Evolutionary conservation across 2,329 filamentous ascomycete species (phyloP).

Genomic region (Aspergillus tanneri): DNA sequence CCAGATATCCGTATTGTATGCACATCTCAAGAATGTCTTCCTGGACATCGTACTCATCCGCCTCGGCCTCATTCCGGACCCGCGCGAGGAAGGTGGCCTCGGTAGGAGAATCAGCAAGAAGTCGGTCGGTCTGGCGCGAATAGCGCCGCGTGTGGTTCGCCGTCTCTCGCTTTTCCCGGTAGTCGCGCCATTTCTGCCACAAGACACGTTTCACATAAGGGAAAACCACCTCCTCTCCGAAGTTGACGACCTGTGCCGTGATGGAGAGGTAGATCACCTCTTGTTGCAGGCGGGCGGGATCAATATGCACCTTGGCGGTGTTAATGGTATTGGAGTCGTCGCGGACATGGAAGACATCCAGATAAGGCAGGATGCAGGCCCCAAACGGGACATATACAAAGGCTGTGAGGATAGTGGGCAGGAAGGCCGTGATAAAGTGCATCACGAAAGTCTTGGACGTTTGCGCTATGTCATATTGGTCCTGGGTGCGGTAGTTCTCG

Average conservation of each 20-base stretch:
- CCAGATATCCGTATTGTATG: constrained; percentile 83
- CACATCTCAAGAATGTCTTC: constrained; percentile 92
- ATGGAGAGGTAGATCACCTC: constrained; percentile 97
- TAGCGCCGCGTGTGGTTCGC: constrained; percentile 36
- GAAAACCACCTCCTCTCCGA: constrained; percentile 78
- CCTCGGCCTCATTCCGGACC: constrained; percentile 77
- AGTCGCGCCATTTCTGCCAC: constrained; percentile 64
- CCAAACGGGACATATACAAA: constrained; percentile 96
- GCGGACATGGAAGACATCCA: constrained; percentile 75
- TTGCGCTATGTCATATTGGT: constrained; percentile 77
- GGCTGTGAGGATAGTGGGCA: constrained; percentile 85
- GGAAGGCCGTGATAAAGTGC: constrained; percentile 94
- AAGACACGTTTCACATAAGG: constrained; percentile 80
- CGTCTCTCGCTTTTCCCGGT: constrained; percentile 21
- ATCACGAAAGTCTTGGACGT: constrained; percentile 93
- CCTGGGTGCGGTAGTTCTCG: constrained; percentile 90
- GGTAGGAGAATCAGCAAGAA: constrained; percentile 66
- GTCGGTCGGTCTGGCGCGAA: constrained; percentile 45
- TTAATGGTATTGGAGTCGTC: constrained; percentile 29
- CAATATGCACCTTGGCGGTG: constrained; percentile 65
- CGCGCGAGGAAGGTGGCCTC: constrained; percentile 78
- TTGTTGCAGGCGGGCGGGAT: constrained; percentile 76
- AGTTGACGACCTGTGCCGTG: constrained; percentile 86
- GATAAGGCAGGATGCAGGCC: constrained; percentile 75
- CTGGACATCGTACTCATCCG: constrained; percentile 85